Conservation (phyloP, 441 rosid species). For the Adansonia gregorii region DNA sequence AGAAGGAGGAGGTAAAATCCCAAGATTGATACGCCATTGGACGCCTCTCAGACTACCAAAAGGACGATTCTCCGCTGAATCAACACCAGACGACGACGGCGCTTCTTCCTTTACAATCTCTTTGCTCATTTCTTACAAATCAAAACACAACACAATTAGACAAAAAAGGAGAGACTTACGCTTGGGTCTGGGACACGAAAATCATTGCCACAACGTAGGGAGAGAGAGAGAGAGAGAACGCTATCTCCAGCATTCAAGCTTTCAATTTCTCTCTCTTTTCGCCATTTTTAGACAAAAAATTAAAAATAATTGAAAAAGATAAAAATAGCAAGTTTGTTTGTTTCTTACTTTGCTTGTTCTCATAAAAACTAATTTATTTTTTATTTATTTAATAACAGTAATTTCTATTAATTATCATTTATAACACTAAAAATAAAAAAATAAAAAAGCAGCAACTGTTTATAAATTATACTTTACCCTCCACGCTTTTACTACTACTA, state of each 20-base stretch:
- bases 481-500: no score
- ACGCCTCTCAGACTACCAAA: constrained; percentile 74
- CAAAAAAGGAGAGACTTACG: not conserved
- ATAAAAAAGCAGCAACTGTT: no score
- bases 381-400: not conserved
- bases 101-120: constrained; percentile 29
- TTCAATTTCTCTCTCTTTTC: not conserved
- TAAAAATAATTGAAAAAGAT: not conserved
- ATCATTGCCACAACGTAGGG: not conserved
- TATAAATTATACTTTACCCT: no score
- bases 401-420: not conserved
- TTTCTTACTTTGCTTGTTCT: not conserved
- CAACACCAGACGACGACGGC: constrained; percentile 33
- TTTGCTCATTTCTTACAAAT: constrained; percentile 40
- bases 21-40: constrained; percentile 86
- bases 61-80: constrained; percentile 36
- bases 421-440: no score
- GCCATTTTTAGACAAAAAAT: not conserved
- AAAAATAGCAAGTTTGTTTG: constrained; percentile 13
- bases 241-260: not conserved
- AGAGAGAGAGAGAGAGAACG: not conserved
- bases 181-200: constrained; percentile 13
- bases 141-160: not conserved
- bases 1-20: constrained; percentile 69
- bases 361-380: not conserved